phyloP scores from a whole-genome alignment of 2,329 filamentous ascomycete genomes.

The Fusarium nodosum region DNA sequence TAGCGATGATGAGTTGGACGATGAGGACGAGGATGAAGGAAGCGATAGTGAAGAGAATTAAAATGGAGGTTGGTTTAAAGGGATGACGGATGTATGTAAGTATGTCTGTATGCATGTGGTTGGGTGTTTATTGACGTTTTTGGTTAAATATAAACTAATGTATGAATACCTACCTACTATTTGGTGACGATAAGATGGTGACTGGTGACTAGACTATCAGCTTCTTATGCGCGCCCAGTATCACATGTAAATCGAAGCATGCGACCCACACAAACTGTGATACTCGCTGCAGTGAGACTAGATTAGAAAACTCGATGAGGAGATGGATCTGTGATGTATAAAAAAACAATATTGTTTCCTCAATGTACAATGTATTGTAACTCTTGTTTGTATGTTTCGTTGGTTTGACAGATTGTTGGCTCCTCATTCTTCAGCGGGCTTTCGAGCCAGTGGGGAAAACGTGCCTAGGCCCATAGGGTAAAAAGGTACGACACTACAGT shows the following conservation, averaged over 20 bases:
- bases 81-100: background rate
- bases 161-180: conserved; percentile 11
- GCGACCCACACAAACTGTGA: conserved; percentile 12
- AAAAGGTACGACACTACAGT: conserved; percentile 7
- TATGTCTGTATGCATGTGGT: conserved; percentile 2
- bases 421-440: conserved; percentile 6
- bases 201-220: conserved; percentile 5
- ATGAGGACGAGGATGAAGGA: conserved; percentile 58
- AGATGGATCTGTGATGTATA: conserved; percentile 6
- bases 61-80: background rate
- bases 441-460: conserved; percentile 4
- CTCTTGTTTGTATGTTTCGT: background rate
- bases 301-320: conserved; percentile 8
- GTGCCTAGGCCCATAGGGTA: background rate
- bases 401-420: background rate
- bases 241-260: conserved; percentile 45
- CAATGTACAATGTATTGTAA: background rate
- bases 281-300: conserved; percentile 6
- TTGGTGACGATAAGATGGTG: background rate
- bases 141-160: conserved; percentile 25
- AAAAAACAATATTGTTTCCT: background rate
- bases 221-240: conserved; percentile 28
- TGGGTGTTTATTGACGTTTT: conserved; percentile 9
- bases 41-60: conserved; percentile 56
- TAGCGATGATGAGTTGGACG: conserved; percentile 66